Base-by-base conservation (phyloP, 441 rosid genomes). In the Metrosideros polymorpha region DNA sequence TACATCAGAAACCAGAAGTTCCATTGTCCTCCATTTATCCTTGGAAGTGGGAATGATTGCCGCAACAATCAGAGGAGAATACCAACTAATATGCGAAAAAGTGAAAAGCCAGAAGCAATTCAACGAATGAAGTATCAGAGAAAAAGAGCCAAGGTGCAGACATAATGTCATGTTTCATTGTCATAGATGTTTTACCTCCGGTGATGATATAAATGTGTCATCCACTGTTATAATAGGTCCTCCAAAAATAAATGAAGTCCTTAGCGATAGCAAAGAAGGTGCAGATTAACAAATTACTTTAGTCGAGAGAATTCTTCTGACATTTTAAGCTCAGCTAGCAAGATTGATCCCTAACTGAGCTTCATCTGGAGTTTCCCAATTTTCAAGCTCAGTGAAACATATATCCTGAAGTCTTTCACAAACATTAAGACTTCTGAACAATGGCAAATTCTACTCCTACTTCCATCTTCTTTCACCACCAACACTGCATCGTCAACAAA, bases 361-460 rank as follows among this genome's bases (percentile, higher is more conserved):
- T 59, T 29, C 71, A 61, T 15, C 71, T 30, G 71, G 0, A 15
- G 39, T 30, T 30, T 30, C 3, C 71, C 1, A 61, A 30, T 7
- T 29, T 61, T n/a, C 2, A 55, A 15, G 22, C 71, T 61, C 6
- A 15, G 71, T 3, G 12, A 61, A 61, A 61, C 7, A 59, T 59
- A 3, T 0, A 30, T 17, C 24, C 75, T 30, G 12, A 15, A 30
- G 75, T 61, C 75, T 12, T 39, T 30, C 3, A 0, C 0, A 0
- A 61, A 30, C 9, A 0, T 30, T 4, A 61, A 2, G 39, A 30
- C 12, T 61, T 30, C 42, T 61, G 6, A 61, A 61, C 3, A 2
- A 61, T 30, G 66, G 66, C 24, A 30, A 61, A 30, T 30, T 61
- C 24, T 29, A 18, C 75, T 6, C 42, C 75, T 15, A 8, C 24